phyloP scores from a whole-genome alignment of 805 yeast genomes.

The Yarrowia sp. region DNA sequence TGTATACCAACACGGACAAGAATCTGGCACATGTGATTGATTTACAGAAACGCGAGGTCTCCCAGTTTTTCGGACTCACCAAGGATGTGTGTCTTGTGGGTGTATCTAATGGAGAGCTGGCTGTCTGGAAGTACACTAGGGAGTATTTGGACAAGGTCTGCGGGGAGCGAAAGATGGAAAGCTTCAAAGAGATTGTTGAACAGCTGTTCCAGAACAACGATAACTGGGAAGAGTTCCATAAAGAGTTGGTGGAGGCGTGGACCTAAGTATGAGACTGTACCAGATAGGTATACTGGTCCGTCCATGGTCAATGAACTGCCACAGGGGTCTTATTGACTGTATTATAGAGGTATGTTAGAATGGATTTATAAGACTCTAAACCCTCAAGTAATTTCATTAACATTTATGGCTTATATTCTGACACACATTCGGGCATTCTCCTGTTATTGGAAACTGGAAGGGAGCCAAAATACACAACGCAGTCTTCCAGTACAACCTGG shows the following conservation, averaged over 20 bases:
- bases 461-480: no score
- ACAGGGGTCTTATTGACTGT: no score
- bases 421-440: no score
- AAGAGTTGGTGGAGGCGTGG: neutral
- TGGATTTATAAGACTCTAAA: no score
- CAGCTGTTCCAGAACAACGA: neutral
- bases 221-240: neutral
- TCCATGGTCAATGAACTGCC: no score
- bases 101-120: neutral
- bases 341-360: no score
- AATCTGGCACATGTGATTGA: neutral
- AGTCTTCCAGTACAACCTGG: no score
- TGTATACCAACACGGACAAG: neutral
- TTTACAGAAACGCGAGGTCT: neutral
- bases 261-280: neutral
- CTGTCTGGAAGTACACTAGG: neutral
- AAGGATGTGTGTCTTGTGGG: neutral
- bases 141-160: neutral
- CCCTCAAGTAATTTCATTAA: no score
- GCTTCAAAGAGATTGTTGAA: neutral
- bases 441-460: no score
- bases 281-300: no score
- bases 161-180: neutral
- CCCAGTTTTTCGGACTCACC: neutral
- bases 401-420: no score